Evolutionary conservation across 192 early-diverging fungal species (phyloP).

Genomic region (Podila clonocystis): DNA sequence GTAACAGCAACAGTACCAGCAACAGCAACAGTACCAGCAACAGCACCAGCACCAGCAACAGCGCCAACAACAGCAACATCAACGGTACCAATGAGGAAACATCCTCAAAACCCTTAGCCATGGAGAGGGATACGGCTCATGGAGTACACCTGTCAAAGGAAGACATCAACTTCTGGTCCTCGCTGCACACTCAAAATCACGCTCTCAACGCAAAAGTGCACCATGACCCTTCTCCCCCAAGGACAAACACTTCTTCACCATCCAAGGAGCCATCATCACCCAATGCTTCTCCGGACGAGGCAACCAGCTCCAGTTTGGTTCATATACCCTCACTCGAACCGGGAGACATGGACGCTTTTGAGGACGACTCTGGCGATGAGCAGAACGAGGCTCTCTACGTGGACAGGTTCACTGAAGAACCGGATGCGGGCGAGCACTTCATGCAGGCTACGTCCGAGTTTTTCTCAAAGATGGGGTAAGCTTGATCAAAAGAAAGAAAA

Average conservation of each 20-base stretch:
- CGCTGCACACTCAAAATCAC: not conserved
- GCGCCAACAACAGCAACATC: not conserved
- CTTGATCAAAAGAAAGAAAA: not conserved
- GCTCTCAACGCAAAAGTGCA: not conserved
- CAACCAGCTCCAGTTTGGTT: not conserved
- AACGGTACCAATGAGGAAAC: not conserved
- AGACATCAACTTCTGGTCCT: not conserved
- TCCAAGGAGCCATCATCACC: not conserved
- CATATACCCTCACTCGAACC: not conserved
- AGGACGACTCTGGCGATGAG: slow-evolving; percentile 20
- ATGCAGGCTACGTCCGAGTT: slow-evolving; percentile 51
- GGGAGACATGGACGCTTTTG: slow-evolving; percentile 1
- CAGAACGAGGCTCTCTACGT: slow-evolving; percentile 1
- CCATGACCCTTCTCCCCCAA: not conserved
- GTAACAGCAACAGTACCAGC: not conserved
- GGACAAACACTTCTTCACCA: not conserved
- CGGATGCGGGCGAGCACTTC: slow-evolving; percentile 46
- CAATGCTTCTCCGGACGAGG: not conserved
- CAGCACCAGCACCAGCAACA: not conserved
- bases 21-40: not conserved
- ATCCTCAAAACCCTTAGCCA: not conserved
- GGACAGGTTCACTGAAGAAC: slow-evolving; percentile 29
- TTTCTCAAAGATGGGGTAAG: slow-evolving; percentile 53
- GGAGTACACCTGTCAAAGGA: not conserved
- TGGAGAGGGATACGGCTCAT: not conserved